These are phyloP conservation scores for Cryptosporidium ryanae DNA, from an alignment of 169 alveolate species.

Conservation along the genomic window DNA sequence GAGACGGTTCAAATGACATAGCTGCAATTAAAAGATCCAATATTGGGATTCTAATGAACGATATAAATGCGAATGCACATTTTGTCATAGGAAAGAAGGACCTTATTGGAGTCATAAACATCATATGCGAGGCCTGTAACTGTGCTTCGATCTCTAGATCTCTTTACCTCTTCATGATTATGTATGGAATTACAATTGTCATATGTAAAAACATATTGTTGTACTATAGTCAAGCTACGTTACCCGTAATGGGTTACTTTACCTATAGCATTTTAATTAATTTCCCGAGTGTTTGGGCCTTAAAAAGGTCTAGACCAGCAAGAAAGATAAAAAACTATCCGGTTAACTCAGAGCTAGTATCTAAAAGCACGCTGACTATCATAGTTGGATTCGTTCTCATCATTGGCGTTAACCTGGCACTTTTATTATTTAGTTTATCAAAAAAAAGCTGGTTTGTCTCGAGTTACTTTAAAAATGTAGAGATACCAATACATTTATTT, in stretches of 20 bases:
- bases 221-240: constrained; percentile 54
- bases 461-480: constrained; percentile 26
- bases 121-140: constrained; percentile 40
- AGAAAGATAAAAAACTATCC: constrained; percentile 34
- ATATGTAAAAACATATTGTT: constrained; percentile 48
- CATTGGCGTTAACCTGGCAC: constrained; percentile 12
- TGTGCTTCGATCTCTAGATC: constrained; percentile 46
- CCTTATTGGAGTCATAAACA: constrained; percentile 8
- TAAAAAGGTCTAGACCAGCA: constrained; percentile 32
- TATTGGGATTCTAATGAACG: constrained; percentile 18
- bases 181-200: constrained; percentile 44
- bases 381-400: constrained; percentile 10
- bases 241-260: constrained; percentile 70
- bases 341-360: constrained; percentile 14
- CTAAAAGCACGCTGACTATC: constrained; percentile 11
- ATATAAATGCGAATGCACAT: constrained; percentile 1
- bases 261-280: constrained; percentile 38
- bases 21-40: constrained; percentile 54
- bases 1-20: constrained; percentile 68
- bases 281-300: constrained; percentile 65
- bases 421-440: constrained; percentile 10
- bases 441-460: constrained; percentile 58
- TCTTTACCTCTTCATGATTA: constrained; percentile 39
- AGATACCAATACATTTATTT: constrained; percentile 15
- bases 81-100: constrained; percentile 6